These are phyloP conservation scores for Nakataea oryzae DNA, from an alignment of 2,329 filamentous ascomycete species.

Conservation along the genomic window DNA sequence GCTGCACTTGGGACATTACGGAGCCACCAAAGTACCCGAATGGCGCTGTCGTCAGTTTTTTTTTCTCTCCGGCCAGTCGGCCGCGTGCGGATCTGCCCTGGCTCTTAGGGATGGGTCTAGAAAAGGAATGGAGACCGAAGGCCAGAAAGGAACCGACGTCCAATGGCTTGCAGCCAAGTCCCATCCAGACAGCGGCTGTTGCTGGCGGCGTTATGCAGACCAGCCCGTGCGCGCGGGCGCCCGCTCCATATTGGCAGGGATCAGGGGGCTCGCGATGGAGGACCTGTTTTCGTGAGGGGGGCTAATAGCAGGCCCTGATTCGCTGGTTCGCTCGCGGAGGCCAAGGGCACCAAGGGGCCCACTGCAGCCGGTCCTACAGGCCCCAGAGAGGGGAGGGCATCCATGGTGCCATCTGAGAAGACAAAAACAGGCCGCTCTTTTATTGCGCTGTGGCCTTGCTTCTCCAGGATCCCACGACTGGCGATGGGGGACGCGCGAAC, in stretches of 20 bases:
- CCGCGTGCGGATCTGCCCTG: not conserved
- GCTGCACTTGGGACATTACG: not conserved
- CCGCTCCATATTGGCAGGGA: not conserved
- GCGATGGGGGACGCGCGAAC: no score
- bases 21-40: no score
- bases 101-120: not conserved
- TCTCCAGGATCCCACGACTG: not conserved
- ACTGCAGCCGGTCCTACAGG: not conserved
- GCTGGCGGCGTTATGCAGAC: constrained; percentile 2
- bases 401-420: not conserved
- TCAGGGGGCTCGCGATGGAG: not conserved
- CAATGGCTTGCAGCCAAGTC: not conserved
- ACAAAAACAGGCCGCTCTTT: not conserved
- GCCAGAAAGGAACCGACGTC: not conserved
- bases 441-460: not conserved
- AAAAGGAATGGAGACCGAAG: not conserved
- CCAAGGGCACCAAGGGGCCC: no score
- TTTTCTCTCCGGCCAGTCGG: not conserved
- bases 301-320: not conserved
- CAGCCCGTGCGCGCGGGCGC: not conserved
- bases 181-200: not conserved
- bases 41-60: not conserved
- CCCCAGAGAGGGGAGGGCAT: not conserved
- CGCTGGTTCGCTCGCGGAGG: not conserved
- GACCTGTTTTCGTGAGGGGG: not conserved